Evolutionary conservation across 73 alveolate genomes (phyloP).

Genomic region (Blepharisma stoltei): DNA sequence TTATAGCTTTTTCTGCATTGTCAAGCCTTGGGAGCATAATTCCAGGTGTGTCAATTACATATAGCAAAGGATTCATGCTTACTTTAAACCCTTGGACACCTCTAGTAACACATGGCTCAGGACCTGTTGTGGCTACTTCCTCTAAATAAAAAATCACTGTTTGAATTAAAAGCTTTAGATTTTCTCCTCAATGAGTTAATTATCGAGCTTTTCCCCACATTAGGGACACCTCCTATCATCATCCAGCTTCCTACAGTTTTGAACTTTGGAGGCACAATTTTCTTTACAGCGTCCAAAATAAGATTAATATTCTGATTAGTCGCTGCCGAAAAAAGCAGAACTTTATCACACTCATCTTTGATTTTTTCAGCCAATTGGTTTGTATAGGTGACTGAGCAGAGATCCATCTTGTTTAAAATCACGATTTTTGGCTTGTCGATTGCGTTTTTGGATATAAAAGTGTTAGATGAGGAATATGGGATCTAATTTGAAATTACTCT

Average conservation of each 20-base stretch:
- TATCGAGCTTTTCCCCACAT: slow-evolving; percentile 87
- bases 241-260: slow-evolving; percentile 85
- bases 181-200: slow-evolving; percentile 69
- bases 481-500: slow-evolving; percentile 61
- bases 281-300: slow-evolving; percentile 39
- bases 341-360: slow-evolving; percentile 36
- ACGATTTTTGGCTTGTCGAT: slow-evolving; percentile 55
- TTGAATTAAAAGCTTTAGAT: slow-evolving; percentile 53
- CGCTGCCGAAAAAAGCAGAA: slow-evolving; percentile 64
- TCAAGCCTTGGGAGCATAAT: slow-evolving; percentile 71
- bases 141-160: slow-evolving; percentile 32
- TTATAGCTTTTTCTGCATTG: slow-evolving; percentile 65
- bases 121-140: slow-evolving; percentile 61
- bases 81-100: slow-evolving; percentile 74
- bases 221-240: slow-evolving; percentile 88
- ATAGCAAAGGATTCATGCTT: slow-evolving; percentile 65
- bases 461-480: no score
- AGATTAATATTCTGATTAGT: slow-evolving; percentile 55
- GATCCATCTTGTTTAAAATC: slow-evolving; percentile 75
- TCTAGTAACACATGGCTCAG: slow-evolving; percentile 80
- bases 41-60: slow-evolving; percentile 88
- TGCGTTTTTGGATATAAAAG: slow-evolving; percentile 30
- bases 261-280: slow-evolving; percentile 60
- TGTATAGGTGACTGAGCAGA: slow-evolving; percentile 59
- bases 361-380: slow-evolving; percentile 48